Base-by-base conservation (phyloP, 805 yeast species). In the Wickerhamiella kurtzmanii region DNA sequence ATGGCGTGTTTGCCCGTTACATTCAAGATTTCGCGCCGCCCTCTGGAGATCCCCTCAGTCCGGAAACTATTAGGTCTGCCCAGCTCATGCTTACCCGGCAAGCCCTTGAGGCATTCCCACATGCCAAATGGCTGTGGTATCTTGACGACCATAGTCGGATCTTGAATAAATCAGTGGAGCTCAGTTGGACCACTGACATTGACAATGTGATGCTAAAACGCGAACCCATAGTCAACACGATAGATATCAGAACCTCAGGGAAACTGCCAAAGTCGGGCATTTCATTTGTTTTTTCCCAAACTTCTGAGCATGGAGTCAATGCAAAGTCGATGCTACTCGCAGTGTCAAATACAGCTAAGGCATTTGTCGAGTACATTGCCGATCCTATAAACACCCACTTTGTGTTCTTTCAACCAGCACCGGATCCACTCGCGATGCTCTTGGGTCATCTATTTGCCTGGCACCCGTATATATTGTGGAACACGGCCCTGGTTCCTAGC, bases 81-180 rank as follows among this genome's bases (percentile, higher is more conserved):
- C 73, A 77, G 51, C 51, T 78, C 35, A 70, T 72, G 48, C 60
- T 77, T 36, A 59, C 84, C 60, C 73, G 94, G 50, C 86, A 86
- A 28, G 95, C 95, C n/a, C 78, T 87, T 79, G 76, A 74, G 60
- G 89, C 94, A 0, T 85, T 85, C 66, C 96, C 96, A 1, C 69
- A 77, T 36, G 80, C 94, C 17, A 77, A 82, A 57, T 82, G 84
- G 71, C 77, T 85, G 55, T 82, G 95, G 86, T 84, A 76, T 56
- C 58, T 86, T 41, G 94, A 82, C 59, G 75, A 82, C 53, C 77
- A 80, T 56, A 75, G 86, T 0, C 65, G 81, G 47, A 76, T 86
- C 48, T 78, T 80, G 81, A 74, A 80, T 46, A 64, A 74, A 50
- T 73, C 74, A 45, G 67, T 79, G 37, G 75, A 79, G 45, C 56